Evolutionary conservation across 140 eudicot species (phyloP), one percentile per base, ranked within the genome.

Genomic region (Cichorium intybus): DNA sequence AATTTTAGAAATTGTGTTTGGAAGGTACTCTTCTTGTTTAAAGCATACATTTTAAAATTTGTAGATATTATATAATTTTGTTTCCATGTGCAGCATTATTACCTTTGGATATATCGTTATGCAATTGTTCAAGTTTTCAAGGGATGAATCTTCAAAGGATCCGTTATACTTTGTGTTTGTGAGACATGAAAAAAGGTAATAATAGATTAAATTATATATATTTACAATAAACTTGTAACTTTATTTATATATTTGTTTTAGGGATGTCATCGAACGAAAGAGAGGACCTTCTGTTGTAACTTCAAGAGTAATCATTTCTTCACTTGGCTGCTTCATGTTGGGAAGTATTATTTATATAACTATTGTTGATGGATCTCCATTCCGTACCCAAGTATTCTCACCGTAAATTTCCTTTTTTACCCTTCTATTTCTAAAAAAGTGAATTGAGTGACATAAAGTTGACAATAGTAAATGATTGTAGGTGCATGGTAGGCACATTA

Each of bases 401-500:
- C 87, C 96, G 96, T 87, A 70, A 72, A 84, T 65, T 60, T 33
- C 49, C 43, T 7, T 43, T 3, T n/a, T 2, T 7, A 9, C 4
- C 12, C 12, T 3, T 10, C 0, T 21, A 20, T 50, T 1, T 21
- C 8, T 7, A n/a, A 62, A 26, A 26, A n/a, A 14, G 5, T 61
- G n/a, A 10, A 23, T 9, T n/a, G 4, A 14, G 10, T 3, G 12
- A 22, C 23, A 12, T 53, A 17, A 53, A 28, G 41, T 46, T 37
- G 41, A 33, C 12, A 9, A 39, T 11, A 18, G 49, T 20, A 5
- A 4, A 24, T 73, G 31, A 66, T 39, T 64, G 70, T 87, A 88
- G 95, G 90, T 88, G 96, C 87, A 28, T 82, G 72, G 14, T 64
- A 28, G 90, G 84, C 26, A 77, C 90, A 41, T 69, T 78, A 31